Percentiles rank a stretch among this genome's conserved stretches.
These are phyloP conservation scores for Monosporozyma siamensis DNA, from an alignment of 805 yeast genomes.

Conservation along the genomic window DNA sequence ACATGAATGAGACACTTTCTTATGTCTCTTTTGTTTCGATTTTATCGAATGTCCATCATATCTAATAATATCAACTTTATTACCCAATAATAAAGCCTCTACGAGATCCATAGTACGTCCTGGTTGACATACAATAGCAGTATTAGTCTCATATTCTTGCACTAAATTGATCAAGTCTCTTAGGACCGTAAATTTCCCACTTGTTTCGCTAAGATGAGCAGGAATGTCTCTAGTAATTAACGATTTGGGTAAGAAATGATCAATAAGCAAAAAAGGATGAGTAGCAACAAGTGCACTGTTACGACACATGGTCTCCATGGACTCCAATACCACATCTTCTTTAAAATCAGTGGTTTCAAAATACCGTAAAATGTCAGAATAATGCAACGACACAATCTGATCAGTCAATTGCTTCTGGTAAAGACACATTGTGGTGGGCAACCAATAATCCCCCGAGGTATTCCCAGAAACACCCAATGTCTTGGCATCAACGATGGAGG, in stretches of 20 bases:
- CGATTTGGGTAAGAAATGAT: conserved; percentile 78
- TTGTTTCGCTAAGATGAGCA: conserved; percentile 57
- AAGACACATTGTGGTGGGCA: conserved; percentile 77
- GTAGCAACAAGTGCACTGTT: conserved; percentile 75
- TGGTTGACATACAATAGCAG: conserved; percentile 64
- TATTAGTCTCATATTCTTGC: conserved; percentile 36
- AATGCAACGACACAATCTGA: conserved; percentile 85
- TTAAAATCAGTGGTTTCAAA: conserved; percentile 49
- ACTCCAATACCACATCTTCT: conserved; percentile 57
- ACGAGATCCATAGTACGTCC: conserved; percentile 62
- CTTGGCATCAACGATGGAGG: conserved; percentile 58
- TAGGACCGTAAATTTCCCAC: conserved; percentile 75
- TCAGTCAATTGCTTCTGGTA: conserved; percentile 84
- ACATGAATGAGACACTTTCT: conserved; percentile 20
- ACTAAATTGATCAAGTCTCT: conserved; percentile 53
- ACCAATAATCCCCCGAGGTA: conserved; percentile 51
- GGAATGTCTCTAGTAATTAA: conserved; percentile 65
- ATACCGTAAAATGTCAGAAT: conserved; percentile 79
- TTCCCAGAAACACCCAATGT: conserved; percentile 30
- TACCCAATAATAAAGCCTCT: conserved; percentile 62
- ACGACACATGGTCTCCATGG: conserved; percentile 62
- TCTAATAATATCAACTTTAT: conserved; percentile 45
- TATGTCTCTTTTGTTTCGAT: conserved; percentile 31
- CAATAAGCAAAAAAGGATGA: conserved; percentile 80
- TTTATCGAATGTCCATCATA: conserved; percentile 56